Percentiles rank a stretch among this genome's conserved stretches.
Conservation (phyloP, 2,329 filamentous ascomycete genomes). For the Phaeosphaeria sp. region DNA sequence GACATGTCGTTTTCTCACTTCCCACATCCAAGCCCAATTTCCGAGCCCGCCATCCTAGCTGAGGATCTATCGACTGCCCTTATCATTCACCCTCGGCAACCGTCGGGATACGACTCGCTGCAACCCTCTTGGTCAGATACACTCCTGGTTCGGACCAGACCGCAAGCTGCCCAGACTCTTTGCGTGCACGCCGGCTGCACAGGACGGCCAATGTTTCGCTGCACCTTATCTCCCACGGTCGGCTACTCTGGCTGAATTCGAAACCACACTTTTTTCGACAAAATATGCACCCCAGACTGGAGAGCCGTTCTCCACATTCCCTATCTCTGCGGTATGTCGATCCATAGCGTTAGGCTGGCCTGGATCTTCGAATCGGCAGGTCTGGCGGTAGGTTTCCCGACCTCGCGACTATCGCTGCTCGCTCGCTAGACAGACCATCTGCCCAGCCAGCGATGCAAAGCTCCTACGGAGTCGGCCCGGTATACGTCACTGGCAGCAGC, state of each 20-base stretch:
- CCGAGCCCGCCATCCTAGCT: constrained; percentile 13
- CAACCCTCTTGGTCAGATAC: not conserved
- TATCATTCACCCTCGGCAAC: constrained; percentile 14
- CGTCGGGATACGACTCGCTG: constrained; percentile 8
- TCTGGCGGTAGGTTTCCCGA: constrained; percentile 15
- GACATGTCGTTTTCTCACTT: not conserved
- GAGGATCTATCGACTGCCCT: constrained; percentile 19
- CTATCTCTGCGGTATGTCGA: constrained; percentile 22
- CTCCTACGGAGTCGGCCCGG: constrained; percentile 7
- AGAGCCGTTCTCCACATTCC: constrained; percentile 25
- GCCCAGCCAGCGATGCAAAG: not conserved
- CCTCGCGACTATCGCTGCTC: constrained; percentile 10
- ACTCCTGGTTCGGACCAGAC: not conserved
- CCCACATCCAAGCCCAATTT: constrained; percentile 9
- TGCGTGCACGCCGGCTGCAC: not conserved
- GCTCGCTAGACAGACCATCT: not conserved
- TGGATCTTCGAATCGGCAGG: constrained; percentile 24
- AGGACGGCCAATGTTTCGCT: not conserved
- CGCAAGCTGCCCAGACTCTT: not conserved
- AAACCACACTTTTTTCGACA: constrained; percentile 2
- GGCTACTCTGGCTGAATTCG: constrained; percentile 5
- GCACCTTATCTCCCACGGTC: constrained; percentile 1
- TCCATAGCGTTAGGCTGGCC: constrained; percentile 10
- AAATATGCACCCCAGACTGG: constrained; percentile 35
- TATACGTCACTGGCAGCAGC: constrained; percentile 5